phyloP scores from a whole-genome alignment of 1,284 basidiomycete species.

The Apiotrichum domesticum region DNA sequence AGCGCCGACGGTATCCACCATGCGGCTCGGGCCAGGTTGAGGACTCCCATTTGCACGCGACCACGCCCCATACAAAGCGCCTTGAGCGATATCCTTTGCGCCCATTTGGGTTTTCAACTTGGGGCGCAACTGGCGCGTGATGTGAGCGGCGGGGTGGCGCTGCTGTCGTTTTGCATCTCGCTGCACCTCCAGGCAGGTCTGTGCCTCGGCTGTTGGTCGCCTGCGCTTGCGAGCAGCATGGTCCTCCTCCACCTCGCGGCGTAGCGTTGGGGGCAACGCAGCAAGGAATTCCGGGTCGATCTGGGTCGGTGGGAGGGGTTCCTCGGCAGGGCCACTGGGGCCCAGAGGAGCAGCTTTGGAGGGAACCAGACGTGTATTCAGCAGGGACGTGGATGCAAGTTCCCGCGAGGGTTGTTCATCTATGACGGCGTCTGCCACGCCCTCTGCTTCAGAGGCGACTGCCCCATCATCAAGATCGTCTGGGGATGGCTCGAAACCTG shows the following conservation, averaged over 20 bases:
- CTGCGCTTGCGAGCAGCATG: conserved; percentile 12
- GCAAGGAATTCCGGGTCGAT: conserved; percentile 41
- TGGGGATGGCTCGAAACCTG: no score
- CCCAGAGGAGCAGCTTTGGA: no score
- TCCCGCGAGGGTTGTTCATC: not conserved
- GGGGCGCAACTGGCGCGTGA: conserved; percentile 39
- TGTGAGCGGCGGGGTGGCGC: conserved; percentile 34
- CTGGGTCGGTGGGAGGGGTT: conserved; percentile 15
- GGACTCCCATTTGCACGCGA: not conserved
- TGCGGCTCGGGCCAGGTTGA: not conserved
- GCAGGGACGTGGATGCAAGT: not conserved
- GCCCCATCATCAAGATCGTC: not conserved
- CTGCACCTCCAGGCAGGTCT: not conserved
- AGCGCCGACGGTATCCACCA: not conserved
- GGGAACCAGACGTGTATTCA: not conserved
- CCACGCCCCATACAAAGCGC: conserved; percentile 38
- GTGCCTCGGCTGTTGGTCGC: not conserved
- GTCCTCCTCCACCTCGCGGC: conserved; percentile 28
- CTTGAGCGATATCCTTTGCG: conserved; percentile 27
- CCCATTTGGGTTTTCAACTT: conserved; percentile 38
- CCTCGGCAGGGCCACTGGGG: not conserved
- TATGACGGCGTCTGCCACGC: not conserved
- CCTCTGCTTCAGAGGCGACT: not conserved
- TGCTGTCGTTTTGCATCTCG: no score
- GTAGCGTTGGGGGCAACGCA: conserved; percentile 31